A percentile compares a stretch with the other conserved stretches of the same genome.
phyloP scores from a whole-genome alignment of 1,284 basidiomycete genomes.

The Ganoderma lucidum region DNA sequence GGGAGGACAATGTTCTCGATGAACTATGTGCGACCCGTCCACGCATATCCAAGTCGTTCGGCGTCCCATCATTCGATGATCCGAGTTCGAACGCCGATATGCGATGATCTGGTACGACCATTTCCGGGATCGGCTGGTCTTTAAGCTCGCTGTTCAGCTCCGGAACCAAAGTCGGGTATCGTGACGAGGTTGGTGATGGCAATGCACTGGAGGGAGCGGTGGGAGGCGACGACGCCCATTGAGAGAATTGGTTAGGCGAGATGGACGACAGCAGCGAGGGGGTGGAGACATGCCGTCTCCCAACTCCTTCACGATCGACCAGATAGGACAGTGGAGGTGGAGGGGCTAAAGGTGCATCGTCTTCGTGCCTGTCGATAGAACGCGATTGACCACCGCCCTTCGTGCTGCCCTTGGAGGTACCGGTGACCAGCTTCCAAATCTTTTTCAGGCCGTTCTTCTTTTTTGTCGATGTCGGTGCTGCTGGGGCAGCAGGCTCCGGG shows the following conservation, averaged over 20 bases:
- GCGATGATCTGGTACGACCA: slow-evolving; percentile 35
- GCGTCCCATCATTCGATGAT: slow-evolving; percentile 21
- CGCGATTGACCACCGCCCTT: slow-evolving; percentile 45
- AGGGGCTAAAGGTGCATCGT: slow-evolving; percentile 80
- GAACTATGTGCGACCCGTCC: slow-evolving; percentile 41
- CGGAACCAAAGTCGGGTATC: slow-evolving; percentile 63
- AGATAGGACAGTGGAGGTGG: slow-evolving; percentile 88
- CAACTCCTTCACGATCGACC: slow-evolving; percentile 66
- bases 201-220: slow-evolving; percentile 76
- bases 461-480: slow-evolving; percentile 53
- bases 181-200: slow-evolving; percentile 77
- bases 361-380: slow-evolving; percentile 58
- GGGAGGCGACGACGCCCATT: slow-evolving; percentile 69
- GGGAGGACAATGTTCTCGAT: slow-evolving; percentile 39
- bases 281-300: slow-evolving; percentile 68
- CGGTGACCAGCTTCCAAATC: slow-evolving; percentile 83
- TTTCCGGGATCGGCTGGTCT: slow-evolving; percentile 37
- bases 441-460: slow-evolving; percentile 86
- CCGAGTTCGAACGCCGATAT: slow-evolving; percentile 34
- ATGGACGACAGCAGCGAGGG: slow-evolving; percentile 67
- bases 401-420: slow-evolving; percentile 52
- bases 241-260: slow-evolving; percentile 61
- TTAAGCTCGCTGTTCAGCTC: slow-evolving; percentile 51
- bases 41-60: slow-evolving; percentile 36
- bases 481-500: slow-evolving; percentile 44